Percentiles rank a stretch among this genome's conserved stretches.
Evolutionary conservation across 257 asterid species (phyloP).

Genomic region (Nicotiana noctiflora): DNA sequence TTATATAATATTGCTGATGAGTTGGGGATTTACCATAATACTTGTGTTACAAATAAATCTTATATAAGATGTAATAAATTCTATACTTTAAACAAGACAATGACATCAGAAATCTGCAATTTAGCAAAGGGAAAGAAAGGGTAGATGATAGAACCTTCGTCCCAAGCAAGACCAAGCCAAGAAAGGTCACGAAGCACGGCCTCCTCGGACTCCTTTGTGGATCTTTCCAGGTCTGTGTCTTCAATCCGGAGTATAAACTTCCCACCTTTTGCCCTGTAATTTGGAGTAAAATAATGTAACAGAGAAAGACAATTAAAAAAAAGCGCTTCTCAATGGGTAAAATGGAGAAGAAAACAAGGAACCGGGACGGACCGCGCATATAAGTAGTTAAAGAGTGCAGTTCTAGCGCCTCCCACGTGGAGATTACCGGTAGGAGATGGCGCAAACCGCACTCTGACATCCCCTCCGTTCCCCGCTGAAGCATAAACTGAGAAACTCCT

Average conservation of each 20-base stretch:
- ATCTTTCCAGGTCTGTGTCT: slow-evolving; percentile 90
- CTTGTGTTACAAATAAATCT: neutral
- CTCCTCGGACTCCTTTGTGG: slow-evolving; percentile 92
- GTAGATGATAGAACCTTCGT: slow-evolving; percentile 52
- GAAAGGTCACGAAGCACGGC: slow-evolving; percentile 86
- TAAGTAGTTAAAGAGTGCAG: slow-evolving; percentile 90
- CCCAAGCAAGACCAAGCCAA: slow-evolving; percentile 96
- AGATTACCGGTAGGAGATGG: slow-evolving; percentile 99
- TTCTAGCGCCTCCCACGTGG: slow-evolving; percentile 97
- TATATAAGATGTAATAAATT: neutral
- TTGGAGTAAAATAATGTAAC: neutral
- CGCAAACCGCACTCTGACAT: slow-evolving; percentile 84
- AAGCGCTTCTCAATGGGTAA: neutral
- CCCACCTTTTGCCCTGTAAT: slow-evolving; percentile 69
- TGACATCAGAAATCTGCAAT: neutral
- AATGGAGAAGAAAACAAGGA: neutral
- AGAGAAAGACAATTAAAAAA: neutral
- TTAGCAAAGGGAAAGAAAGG: neutral
- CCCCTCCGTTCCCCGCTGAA: slow-evolving; percentile 24
- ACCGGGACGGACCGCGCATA: slow-evolving; percentile 36
- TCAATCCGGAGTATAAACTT: slow-evolving; percentile 84
- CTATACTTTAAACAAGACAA: neutral
- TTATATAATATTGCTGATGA: no score
- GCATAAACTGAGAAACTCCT: slow-evolving; percentile 44
- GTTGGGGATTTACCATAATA: no score